These are phyloP conservation scores for Fusarium nurragi DNA, from an alignment of 2,329 filamentous ascomycete species.

Conservation along the genomic window DNA sequence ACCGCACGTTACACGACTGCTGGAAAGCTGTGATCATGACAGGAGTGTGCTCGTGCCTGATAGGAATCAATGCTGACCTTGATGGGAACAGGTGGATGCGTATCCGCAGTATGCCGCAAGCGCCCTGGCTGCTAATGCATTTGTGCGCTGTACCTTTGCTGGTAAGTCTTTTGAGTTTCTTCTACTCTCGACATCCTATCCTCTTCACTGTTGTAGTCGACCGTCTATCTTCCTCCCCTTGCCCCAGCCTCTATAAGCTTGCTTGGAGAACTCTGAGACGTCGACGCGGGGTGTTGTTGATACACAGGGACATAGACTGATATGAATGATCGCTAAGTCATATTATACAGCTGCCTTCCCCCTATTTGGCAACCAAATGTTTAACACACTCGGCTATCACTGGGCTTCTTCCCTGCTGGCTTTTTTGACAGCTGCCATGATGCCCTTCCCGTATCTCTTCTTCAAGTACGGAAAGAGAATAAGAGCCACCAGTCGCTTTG, in stretches of 20 bases:
- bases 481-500: constrained; percentile 64
- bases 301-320: neutral
- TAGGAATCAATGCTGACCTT: constrained; percentile 32
- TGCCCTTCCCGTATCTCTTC: constrained; percentile 72
- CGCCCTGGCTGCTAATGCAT: constrained; percentile 85
- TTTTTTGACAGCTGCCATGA: constrained; percentile 69
- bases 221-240: neutral
- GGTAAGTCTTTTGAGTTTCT: constrained; percentile 54
- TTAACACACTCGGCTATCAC: constrained; percentile 72
- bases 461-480: constrained; percentile 69
- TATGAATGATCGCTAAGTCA: neutral
- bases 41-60: constrained; percentile 30
- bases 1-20: constrained; percentile 20
- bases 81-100: constrained; percentile 67
- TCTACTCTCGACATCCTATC: neutral
- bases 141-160: constrained; percentile 80
- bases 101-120: constrained; percentile 80
- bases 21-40: constrained; percentile 20
- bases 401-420: constrained; percentile 73
- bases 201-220: constrained; percentile 12
- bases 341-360: constrained; percentile 72
- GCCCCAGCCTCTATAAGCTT: neutral
- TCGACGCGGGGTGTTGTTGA: neutral
- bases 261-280: neutral
- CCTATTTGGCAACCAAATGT: constrained; percentile 79